Evolutionary conservation across 345 rosid genomes (phyloP).

Genomic region (Litchi chinensis): DNA sequence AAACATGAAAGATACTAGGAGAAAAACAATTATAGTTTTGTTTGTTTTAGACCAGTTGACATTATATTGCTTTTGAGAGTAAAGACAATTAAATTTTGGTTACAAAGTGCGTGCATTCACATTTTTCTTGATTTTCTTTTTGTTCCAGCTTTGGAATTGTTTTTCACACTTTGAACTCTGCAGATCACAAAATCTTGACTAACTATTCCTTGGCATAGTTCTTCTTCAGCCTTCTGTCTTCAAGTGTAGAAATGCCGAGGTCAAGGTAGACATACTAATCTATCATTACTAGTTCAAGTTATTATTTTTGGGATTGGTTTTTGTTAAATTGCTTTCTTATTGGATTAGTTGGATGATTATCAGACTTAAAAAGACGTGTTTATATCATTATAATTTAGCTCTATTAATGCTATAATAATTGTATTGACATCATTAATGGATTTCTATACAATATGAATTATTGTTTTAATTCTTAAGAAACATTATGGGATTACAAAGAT

Average conservation of each 20-base stretch:
- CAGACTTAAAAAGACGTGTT: neutral
- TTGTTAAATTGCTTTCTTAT: neutral
- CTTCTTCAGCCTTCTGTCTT: conserved; percentile 1
- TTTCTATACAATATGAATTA: neutral
- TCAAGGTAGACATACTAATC: conserved; percentile 55
- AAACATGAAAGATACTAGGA: neutral
- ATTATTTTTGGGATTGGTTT: neutral
- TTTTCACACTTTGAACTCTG: conserved; percentile 9
- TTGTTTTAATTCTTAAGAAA: no score
- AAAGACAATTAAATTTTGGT: neutral
- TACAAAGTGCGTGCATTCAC: neutral
- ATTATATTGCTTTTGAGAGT: conserved; percentile 1
- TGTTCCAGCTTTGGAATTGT: neutral
- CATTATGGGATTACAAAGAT: no score
- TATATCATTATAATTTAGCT: neutral
- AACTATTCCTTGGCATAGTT: neutral
- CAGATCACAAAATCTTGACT: conserved; percentile 32
- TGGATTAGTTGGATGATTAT: neutral
- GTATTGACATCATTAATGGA: neutral
- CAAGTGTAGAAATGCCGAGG: conserved; percentile 58
- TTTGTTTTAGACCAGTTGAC: neutral
- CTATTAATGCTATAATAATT: neutral
- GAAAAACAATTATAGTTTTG: neutral
- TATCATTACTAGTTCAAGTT: neutral
- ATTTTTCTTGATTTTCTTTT: neutral